phyloP scores from a whole-genome alignment of 768 basidiomycete species.

The Daedalea quercina region DNA sequence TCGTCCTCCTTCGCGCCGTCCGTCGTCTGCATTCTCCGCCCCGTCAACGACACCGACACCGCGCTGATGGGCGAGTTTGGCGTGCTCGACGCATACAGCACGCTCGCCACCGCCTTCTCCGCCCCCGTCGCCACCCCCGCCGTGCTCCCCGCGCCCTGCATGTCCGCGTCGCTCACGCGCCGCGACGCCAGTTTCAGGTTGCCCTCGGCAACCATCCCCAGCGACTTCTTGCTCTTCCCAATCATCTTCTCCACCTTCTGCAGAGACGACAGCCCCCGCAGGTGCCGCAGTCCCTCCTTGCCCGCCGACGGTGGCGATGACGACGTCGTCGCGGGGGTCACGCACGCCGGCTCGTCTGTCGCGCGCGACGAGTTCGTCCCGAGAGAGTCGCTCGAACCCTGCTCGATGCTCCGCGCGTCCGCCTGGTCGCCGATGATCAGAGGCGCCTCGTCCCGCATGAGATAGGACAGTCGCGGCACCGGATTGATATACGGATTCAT shows the following conservation, averaged over 20 bases:
- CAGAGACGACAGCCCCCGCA: constrained; percentile 21
- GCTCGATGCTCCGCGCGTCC: background rate
- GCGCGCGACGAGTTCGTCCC: background rate
- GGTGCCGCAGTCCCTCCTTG: background rate
- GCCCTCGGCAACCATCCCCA: constrained; percentile 23
- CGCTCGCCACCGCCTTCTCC: background rate
- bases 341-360: background rate
- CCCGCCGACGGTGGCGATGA: constrained; percentile 1
- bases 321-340: background rate
- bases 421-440: constrained; percentile 1
- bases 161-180: constrained; percentile 15
- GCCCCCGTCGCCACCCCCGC: constrained; percentile 3
- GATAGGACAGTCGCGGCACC: constrained; percentile 22
- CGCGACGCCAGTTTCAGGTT: constrained; percentile 4
- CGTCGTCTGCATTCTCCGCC: too few species aligned
- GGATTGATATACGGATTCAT: constrained; percentile 33
- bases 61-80: constrained; percentile 14
- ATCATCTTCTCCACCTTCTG: constrained; percentile 29
- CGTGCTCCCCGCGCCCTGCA: constrained; percentile 4
- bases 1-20: too few species aligned
- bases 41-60: background rate
- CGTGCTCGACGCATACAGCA: constrained; percentile 8
- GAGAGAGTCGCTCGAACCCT: background rate
- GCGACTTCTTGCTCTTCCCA: constrained; percentile 24
- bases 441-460: constrained; percentile 9